phyloP scores from a whole-genome alignment of 495 filamentous ascomycete species.

The Podospora appendiculata region DNA sequence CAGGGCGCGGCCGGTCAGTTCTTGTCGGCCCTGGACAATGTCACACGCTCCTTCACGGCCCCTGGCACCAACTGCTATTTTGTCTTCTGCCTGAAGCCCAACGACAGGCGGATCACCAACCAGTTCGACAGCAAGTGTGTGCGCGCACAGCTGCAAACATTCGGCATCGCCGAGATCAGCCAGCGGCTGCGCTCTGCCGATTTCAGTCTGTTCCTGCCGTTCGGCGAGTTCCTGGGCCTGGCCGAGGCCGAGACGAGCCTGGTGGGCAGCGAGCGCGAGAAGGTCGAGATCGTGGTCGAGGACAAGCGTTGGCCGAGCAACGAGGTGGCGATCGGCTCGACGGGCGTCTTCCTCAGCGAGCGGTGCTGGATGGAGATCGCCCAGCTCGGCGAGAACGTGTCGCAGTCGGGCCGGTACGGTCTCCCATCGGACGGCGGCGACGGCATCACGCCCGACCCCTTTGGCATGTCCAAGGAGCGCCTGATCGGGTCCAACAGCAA shows the following conservation, averaged over 20 bases:
- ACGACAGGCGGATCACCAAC: constrained; percentile 93
- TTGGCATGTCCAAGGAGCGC: constrained; percentile 63
- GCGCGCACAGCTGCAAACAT: constrained; percentile 84
- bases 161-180: constrained; percentile 95
- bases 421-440: constrained; percentile 37
- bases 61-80: constrained; percentile 87
- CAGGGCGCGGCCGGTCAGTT: constrained; percentile 93
- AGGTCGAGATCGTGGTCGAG: constrained; percentile 80
- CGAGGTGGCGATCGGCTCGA: constrained; percentile 83
- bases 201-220: constrained; percentile 92
- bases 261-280: constrained; percentile 88
- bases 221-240: constrained; percentile 88
- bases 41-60: constrained; percentile 73
- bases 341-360: constrained; percentile 93
- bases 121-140: constrained; percentile 99
- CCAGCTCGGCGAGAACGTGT: constrained; percentile 58
- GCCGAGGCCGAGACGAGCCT: constrained; percentile 75
- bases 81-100: constrained; percentile 94
- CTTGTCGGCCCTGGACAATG: constrained; percentile 78
- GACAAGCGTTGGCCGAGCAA: constrained; percentile 86
- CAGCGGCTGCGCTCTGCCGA: constrained; percentile 86
- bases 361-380: constrained; percentile 87
- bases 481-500: constrained; percentile 45
- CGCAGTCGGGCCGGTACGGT: constrained; percentile 43
- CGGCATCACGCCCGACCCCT: constrained; percentile 31